These are phyloP conservation scores for Kuraishia molischiana DNA, from an alignment of 805 yeast species.

Conservation along the genomic window DNA sequence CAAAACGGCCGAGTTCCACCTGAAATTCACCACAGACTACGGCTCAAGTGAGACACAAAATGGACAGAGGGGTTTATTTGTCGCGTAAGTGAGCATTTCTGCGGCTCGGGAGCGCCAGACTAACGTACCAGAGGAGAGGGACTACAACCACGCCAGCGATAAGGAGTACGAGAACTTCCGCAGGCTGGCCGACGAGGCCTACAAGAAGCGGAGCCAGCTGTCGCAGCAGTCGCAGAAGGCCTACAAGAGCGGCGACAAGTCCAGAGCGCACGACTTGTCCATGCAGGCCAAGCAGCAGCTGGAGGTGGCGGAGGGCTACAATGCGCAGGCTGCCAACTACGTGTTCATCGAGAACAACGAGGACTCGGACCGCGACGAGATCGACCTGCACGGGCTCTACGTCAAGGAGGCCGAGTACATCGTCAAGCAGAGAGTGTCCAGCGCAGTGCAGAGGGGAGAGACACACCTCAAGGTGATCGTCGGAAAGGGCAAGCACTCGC, in stretches of 20 bases:
- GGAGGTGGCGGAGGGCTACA: constrained; percentile 55
- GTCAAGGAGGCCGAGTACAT: constrained; percentile 83
- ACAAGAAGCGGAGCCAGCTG: constrained; percentile 40
- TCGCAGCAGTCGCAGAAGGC: constrained; percentile 70
- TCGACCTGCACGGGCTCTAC: constrained; percentile 86
- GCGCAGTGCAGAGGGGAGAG: constrained; percentile 49
- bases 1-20: no score
- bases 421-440: constrained; percentile 63
- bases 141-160: constrained; percentile 70
- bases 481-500: constrained; percentile 86
- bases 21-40: no score
- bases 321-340: constrained; percentile 79
- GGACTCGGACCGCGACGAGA: constrained; percentile 78
- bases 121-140: constrained; percentile 19
- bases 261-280: constrained; percentile 63
- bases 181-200: constrained; percentile 58
- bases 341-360: constrained; percentile 83
- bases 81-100: not conserved
- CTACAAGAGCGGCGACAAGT: constrained; percentile 63
- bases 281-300: constrained; percentile 54
- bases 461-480: constrained; percentile 70
- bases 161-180: constrained; percentile 54
- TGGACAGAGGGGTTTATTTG: not conserved
- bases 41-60: no score
- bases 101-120: not conserved